Evolutionary conservation across 2,329 filamentous ascomycete species (phyloP), one percentile per base, ranked within the genome.

Genomic region (Aspergillus pseudoterreus): DNA sequence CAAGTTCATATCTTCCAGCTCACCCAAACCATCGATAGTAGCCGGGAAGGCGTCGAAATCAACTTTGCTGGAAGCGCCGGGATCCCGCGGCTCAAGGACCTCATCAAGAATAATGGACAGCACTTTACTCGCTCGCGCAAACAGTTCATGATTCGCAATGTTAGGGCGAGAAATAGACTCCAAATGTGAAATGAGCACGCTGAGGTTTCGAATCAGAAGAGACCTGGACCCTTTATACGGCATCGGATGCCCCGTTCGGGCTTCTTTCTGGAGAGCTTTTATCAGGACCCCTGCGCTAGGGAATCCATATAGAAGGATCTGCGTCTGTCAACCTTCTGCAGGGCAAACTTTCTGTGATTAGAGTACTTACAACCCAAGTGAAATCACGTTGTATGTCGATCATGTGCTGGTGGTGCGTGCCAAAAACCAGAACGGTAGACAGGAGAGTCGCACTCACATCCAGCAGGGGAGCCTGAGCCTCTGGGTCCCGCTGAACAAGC

Each of bases 111-210:
- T 64, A 30, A 54, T 56, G 1, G 61, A 57, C 19, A 64, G 61
- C 2, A 59, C 50, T 8, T 57, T 52, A 19, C 56, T 59, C 0
- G 57, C 57, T 2, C 58, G 58, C 24, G 55, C 50, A 19, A 63
- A 61, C 1, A 66, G 50, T 4, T 56, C 54, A 19, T 59, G 56
- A 22, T 60, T 67, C 2, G 65, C 65, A 42, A 71, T 64, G 22
- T 63, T 68, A 0, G 65, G 66, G 1, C 63, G 50, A 1, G 65
- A 65, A 15, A 69, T 68, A 0, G 60, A 63, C 27, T 74, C 71
- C 1, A 75, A 61, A 45, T 73, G 69, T 2, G 63, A 64, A 14
- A 73, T 71, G 14, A 75, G 65, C 0, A 75, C 71, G 30, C 65
- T 68, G 0, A 75, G 52, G 57, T 67, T 69, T 5, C 72, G 70